phyloP scores from a whole-genome alignment of 345 rosid genomes.

The Arabidopsis suecica region DNA sequence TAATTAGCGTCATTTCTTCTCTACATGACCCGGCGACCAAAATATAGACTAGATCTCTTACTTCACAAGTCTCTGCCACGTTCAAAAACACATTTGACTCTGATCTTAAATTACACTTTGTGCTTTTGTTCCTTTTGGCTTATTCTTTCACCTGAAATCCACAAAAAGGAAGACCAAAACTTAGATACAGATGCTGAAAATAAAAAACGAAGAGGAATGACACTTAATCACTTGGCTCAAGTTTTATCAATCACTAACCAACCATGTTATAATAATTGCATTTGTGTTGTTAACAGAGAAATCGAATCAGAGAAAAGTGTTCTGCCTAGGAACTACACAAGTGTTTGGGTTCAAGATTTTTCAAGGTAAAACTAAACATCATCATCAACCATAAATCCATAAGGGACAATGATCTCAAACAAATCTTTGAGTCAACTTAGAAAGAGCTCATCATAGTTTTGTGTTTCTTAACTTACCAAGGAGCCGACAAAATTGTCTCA shows the following conservation, averaged over 20 bases:
- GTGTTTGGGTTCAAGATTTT: neutral
- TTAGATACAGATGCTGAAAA: neutral
- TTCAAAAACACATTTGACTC: neutral
- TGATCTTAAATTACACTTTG: neutral
- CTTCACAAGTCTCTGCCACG: neutral
- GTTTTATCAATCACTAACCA: neutral
- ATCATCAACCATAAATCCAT: neutral
- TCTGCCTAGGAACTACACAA: neutral
- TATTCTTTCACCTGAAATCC: neutral
- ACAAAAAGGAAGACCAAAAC: neutral
- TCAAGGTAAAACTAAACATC: neutral
- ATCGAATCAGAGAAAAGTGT: neutral
- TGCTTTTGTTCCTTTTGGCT: neutral
- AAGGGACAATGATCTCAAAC: neutral
- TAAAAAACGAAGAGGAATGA: no score
- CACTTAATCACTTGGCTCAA: no score
- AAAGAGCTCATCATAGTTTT: neutral
- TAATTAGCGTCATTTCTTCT: neutral
- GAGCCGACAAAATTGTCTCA: constrained; percentile 46
- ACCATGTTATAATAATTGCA: neutral
- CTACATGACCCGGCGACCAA: neutral
- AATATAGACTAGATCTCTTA: neutral
- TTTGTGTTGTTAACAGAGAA: neutral
- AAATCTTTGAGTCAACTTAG: neutral
- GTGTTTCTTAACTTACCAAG: constrained; percentile 46